phyloP scores from a whole-genome alignment of 2,329 filamentous ascomycete genomes.

The Penicillium sp. region DNA sequence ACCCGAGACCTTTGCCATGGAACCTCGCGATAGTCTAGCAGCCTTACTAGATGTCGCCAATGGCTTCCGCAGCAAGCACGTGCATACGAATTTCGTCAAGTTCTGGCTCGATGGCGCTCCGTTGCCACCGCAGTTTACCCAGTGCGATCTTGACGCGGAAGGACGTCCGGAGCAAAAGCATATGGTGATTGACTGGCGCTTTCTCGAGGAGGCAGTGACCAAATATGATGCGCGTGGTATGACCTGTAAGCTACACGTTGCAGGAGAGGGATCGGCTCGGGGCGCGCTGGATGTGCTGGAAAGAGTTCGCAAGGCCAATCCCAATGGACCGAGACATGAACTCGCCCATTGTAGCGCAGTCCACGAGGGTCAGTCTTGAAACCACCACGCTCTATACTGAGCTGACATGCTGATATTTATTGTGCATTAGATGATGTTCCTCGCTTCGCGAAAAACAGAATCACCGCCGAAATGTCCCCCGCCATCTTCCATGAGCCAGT shows the following conservation, averaged over 20 bases:
- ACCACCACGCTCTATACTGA: no score
- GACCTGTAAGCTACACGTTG: slow-evolving; percentile 42
- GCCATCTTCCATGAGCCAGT: neutral
- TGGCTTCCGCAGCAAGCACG: slow-evolving; percentile 31
- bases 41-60: slow-evolving; percentile 32
- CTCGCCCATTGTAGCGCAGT: neutral
- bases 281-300: neutral
- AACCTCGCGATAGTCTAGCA: slow-evolving; percentile 24
- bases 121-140: neutral
- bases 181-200: slow-evolving; percentile 21
- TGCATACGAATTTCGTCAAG: slow-evolving; percentile 40
- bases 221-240: slow-evolving; percentile 37
- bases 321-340: neutral
- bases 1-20: slow-evolving; percentile 31
- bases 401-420: neutral
- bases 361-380: neutral
- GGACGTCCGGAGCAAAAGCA: slow-evolving; percentile 17
- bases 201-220: slow-evolving; percentile 30
- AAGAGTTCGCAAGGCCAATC: neutral
- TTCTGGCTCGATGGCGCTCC: slow-evolving; percentile 40
- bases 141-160: neutral
- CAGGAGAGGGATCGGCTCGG: slow-evolving; percentile 22
- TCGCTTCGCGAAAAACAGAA: neutral
- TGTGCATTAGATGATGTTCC: neutral
- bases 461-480: neutral